These are phyloP conservation scores for Eucalyptus globulus DNA, from an alignment of 345 rosid species.

Conservation along the genomic window DNA sequence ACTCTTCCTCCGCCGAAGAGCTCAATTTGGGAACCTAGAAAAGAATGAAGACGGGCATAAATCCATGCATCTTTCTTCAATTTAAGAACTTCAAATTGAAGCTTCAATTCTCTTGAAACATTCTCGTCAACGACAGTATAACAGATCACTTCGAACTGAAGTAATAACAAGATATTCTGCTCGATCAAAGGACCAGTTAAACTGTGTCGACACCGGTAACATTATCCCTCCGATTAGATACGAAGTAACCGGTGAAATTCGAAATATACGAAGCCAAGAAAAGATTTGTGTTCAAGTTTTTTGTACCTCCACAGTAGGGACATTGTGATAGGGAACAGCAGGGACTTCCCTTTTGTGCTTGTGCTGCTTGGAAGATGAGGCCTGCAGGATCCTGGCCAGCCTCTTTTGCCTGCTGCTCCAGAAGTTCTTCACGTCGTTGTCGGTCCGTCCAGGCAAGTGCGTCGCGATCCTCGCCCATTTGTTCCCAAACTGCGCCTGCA, in stretches of 20 bases:
- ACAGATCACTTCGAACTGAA: not conserved
- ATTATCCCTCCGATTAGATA: not conserved
- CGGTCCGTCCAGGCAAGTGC: constrained; percentile 71
- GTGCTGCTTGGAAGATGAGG: constrained; percentile 21
- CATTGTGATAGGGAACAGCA: not conserved
- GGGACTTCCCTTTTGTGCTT: constrained; percentile 11
- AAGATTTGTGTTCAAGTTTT: not conserved
- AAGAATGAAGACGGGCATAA: not conserved
- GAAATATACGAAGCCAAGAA: not conserved
- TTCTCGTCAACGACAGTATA: not conserved
- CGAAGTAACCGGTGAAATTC: not conserved
- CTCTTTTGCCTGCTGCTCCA: constrained; percentile 95
- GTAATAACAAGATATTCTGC: not conserved
- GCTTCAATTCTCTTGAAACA: not conserved
- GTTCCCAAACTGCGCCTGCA: constrained; percentile 78
- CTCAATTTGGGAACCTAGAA: constrained; percentile 18
- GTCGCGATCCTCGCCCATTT: constrained; percentile 97
- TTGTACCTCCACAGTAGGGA: not conserved
- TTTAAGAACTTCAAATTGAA: not conserved
- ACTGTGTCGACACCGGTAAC: not conserved
- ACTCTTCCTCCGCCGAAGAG: constrained; percentile 20
- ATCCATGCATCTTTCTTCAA: not conserved
- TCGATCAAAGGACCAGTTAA: not conserved
- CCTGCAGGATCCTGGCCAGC: constrained; percentile 60
- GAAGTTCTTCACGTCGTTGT: constrained; percentile 91